Conservation (phyloP, 1,139 yeast genomes). For the Scheffersomyces segobiensis region DNA sequence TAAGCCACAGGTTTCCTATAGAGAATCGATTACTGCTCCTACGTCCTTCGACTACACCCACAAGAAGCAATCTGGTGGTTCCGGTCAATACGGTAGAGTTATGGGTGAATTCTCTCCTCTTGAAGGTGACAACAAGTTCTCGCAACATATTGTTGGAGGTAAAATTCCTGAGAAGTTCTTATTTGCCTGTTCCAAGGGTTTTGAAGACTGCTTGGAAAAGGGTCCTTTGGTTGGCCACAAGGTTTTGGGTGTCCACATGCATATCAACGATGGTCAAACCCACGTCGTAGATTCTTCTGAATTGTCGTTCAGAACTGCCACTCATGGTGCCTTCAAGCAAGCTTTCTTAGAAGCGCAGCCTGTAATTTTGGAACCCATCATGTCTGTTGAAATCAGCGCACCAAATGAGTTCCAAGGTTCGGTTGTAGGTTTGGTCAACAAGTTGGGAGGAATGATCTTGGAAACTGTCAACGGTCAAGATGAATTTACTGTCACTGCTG, state of each 20-base stretch:
- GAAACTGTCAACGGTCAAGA: conserved; percentile 95
- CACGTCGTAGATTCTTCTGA: conserved; percentile 98
- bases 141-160: conserved; percentile 93
- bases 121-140: conserved; percentile 70
- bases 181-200: conserved; percentile 93
- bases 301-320: conserved; percentile 90
- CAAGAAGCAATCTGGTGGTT: conserved; percentile 99
- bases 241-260: conserved; percentile 91
- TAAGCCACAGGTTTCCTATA: conserved; percentile 96
- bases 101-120: conserved; percentile 78
- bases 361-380: conserved; percentile 90
- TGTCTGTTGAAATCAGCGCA: conserved; percentile 90
- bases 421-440: conserved; percentile 88
- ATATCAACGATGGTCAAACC: conserved; percentile 94
- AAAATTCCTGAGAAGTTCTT: conserved; percentile 93
- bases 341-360: conserved; percentile 86
- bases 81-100: conserved; percentile 98
- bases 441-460: conserved; percentile 86
- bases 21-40: conserved; percentile 81
- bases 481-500: conserved; percentile 91
- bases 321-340: conserved; percentile 88
- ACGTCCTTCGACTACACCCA: conserved; percentile 91
- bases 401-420: conserved; percentile 96
- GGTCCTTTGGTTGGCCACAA: conserved; percentile 96
- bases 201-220: conserved; percentile 91